phyloP scores from a whole-genome alignment of 192 early-diverging fungal genomes.

The Dissophora globulifera region DNA sequence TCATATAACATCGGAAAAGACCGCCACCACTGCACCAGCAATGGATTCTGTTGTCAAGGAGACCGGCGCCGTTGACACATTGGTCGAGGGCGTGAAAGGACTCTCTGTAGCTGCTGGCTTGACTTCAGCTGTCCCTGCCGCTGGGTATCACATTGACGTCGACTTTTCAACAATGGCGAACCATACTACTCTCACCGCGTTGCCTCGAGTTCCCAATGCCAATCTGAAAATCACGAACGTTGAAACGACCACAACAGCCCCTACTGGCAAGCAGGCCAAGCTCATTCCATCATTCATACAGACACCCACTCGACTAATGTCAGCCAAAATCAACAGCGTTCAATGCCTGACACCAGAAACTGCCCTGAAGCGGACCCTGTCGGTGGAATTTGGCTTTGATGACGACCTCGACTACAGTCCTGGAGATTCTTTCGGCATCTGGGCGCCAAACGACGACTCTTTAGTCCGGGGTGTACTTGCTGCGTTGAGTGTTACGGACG shows the following conservation, averaged over 20 bases:
- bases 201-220: slow-evolving; percentile 64
- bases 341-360: slow-evolving; percentile 70
- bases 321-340: slow-evolving; percentile 63
- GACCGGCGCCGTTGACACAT: background rate
- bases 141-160: slow-evolving; percentile 49
- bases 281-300: slow-evolving; percentile 56
- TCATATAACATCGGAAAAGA: background rate
- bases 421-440: slow-evolving; percentile 90
- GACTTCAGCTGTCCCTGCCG: background rate
- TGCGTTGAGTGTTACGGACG: slow-evolving; percentile 62
- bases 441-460: slow-evolving; percentile 82
- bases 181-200: slow-evolving; percentile 63
- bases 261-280: background rate
- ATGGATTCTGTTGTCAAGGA: background rate
- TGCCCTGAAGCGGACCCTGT: slow-evolving; percentile 79
- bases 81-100: background rate
- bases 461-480: slow-evolving; percentile 75
- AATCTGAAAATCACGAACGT: slow-evolving; percentile 54
- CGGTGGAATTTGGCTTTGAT: slow-evolving; percentile 66
- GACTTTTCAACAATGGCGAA: slow-evolving; percentile 60
- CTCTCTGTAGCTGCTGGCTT: slow-evolving; percentile 16
- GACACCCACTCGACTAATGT: slow-evolving; percentile 58
- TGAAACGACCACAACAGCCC: slow-evolving; percentile 1
- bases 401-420: slow-evolving; percentile 65
- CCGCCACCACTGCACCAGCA: background rate